These are phyloP conservation scores for Typha latifolia DNA, from an alignment of 176 grass and related monocot genomes.

Conservation along the genomic window DNA sequence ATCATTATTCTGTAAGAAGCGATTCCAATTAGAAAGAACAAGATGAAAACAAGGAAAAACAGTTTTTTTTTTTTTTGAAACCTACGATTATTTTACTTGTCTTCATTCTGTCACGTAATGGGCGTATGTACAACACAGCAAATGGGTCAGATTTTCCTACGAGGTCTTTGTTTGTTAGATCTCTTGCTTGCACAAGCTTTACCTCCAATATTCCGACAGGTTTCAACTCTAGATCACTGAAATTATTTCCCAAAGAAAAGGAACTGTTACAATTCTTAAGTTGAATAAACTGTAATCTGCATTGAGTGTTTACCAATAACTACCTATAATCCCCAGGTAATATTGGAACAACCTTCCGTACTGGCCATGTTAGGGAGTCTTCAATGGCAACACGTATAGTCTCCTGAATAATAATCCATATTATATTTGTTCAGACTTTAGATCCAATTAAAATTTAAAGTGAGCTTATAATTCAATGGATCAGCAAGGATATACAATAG, in stretches of 20 bases:
- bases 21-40: constrained; percentile 2
- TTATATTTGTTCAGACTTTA: not conserved
- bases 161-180: constrained; percentile 89
- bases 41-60: constrained; percentile 6
- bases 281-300: constrained; percentile 5
- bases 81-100: constrained; percentile 98
- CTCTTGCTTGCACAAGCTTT: constrained; percentile 88
- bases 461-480: not conserved
- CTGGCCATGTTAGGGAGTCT: constrained; percentile 92
- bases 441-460: not conserved
- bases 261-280: not conserved
- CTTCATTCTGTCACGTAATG: constrained; percentile 86
- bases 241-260: constrained; percentile 3
- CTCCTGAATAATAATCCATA: constrained; percentile 31
- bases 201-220: constrained; percentile 87
- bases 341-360: constrained; percentile 90
- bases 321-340: constrained; percentile 96
- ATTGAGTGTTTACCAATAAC: constrained; percentile 6
- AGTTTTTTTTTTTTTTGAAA: not conserved
- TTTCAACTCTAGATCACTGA: constrained; percentile 91
- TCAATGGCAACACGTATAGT: constrained; percentile 95
- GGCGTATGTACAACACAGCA: constrained; percentile 62
- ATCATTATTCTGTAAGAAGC: constrained; percentile 61
- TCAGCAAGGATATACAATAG: constrained; percentile 7
- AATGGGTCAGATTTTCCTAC: constrained; percentile 99